Evolutionary conservation across 805 yeast genomes (phyloP), one percentile per base, ranked within the genome.

Genomic region (Nakazawaea holstii): DNA sequence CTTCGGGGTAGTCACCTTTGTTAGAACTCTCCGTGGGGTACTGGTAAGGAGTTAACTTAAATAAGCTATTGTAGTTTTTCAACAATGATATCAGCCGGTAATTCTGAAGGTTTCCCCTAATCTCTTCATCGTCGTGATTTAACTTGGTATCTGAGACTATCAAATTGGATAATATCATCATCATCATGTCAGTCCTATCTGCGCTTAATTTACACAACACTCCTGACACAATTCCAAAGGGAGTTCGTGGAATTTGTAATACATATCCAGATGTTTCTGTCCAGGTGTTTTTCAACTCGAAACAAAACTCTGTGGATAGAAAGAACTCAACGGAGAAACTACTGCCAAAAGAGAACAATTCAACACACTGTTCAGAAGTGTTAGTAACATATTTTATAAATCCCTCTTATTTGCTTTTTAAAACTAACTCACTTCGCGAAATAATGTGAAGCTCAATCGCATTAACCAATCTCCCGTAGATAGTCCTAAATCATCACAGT

Each of bases 151-250:
- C 31, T 11, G 7, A 15, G 4, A 11, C 6, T 13, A 9, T 11
- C 17, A 38, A 14, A 7, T 39, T 15, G 29, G 35, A 29, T 15
- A 39, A n/a, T n/a, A 39, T 24, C 11, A 29, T 39, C 35, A 13
- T 29, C 35, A 39, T 6, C 4, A 15, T 7, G 9, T 11, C 9
- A 4, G 8, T 29, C 8, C 30, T 10, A 6, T 14, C 7, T 14
- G 42, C 9, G 6, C 24, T 4, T 6, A 30, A 8, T 29, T 29
- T 28, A 11, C 35, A 31, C 1, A 31, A 24, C 6, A 13, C 13
- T 5, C 44, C 44, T 11, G 44, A 37, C n/a, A 41, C 32, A 20
- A 41, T 7, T 11, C 44, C 44, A 32, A 41, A 31, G 14, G 44
- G 44, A 31, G 44, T 41, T 10, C 20, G 31, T 13, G 37, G 44